phyloP scores from a whole-genome alignment of 495 filamentous ascomycete genomes.

The Daldinia loculata region DNA sequence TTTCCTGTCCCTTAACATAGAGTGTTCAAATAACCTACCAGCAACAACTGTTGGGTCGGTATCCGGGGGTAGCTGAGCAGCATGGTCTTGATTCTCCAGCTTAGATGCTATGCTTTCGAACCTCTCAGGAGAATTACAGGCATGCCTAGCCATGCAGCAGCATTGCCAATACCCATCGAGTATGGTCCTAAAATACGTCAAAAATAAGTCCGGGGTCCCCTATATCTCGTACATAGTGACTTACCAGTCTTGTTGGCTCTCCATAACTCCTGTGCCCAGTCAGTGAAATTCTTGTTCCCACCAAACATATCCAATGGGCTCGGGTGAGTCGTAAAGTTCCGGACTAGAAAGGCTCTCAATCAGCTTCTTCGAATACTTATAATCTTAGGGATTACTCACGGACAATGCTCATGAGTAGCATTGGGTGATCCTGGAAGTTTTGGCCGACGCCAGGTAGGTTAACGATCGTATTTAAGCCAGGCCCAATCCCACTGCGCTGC shows the following conservation, averaged over 20 bases:
- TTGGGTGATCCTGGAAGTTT: conserved; percentile 67
- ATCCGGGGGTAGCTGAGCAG: conserved; percentile 47
- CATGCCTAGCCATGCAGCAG: conserved; percentile 56
- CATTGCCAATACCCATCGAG: conserved; percentile 55
- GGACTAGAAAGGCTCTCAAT: conserved; percentile 35
- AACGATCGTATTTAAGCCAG: conserved; percentile 56
- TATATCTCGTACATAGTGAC: not conserved
- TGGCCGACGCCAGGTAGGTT: conserved; percentile 66
- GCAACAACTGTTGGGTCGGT: conserved; percentile 52
- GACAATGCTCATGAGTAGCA: conserved; percentile 44
- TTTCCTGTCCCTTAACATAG: too few species aligned
- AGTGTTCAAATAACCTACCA: conserved; percentile 19
- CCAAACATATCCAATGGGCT: conserved; percentile 47
- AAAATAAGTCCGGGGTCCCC: not conserved
- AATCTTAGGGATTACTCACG: conserved; percentile 38
- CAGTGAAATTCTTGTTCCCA: conserved; percentile 49
- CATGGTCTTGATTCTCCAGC: conserved; percentile 50
- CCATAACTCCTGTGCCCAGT: conserved; percentile 50
- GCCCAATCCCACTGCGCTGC: conserved; percentile 66
- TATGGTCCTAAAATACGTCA: conserved; percentile 43
- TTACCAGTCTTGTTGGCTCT: conserved; percentile 49
- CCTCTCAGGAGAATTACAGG: conserved; percentile 54
- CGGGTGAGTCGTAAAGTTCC: conserved; percentile 47
- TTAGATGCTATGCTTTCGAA: conserved; percentile 46
- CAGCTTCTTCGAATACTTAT: not conserved